A percentile compares a stretch with the other conserved stretches of the same genome.
Conservation (phyloP, 1,284 basidiomycete genomes). For the Trichosporon ovoides region DNA sequence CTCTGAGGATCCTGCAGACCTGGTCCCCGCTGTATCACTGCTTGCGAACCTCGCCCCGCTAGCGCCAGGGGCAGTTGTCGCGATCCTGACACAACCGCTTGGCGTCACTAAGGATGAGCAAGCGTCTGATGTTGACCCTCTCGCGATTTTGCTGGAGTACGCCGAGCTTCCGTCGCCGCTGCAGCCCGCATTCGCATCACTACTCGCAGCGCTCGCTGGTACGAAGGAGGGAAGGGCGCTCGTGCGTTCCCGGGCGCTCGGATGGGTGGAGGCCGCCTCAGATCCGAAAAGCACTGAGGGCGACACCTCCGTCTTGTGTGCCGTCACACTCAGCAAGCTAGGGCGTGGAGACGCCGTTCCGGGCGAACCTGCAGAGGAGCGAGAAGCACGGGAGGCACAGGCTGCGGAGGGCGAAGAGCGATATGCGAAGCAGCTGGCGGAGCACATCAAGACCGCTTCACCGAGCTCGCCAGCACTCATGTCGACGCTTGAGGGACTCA, state of each 20-base stretch:
- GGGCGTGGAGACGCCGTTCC: conserved; percentile 55
- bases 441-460: conserved; percentile 48
- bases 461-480: conserved; percentile 25
- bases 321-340: conserved; percentile 71
- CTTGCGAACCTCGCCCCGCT: conserved; percentile 32
- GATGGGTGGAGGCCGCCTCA: conserved; percentile 46
- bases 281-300: conserved; percentile 28
- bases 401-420: conserved; percentile 49
- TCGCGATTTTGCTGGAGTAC: conserved; percentile 37
- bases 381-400: conserved; percentile 18
- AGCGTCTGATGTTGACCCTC: conserved; percentile 20
- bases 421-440: conserved; percentile 58
- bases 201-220: conserved; percentile 66
- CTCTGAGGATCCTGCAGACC: conserved; percentile 4
- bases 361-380: conserved; percentile 51
- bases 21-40: conserved; percentile 21
- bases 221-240: conserved; percentile 64
- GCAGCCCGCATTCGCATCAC: conserved; percentile 57
- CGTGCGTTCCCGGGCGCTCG: conserved; percentile 53
- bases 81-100: conserved; percentile 25
- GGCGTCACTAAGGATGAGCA: conserved; percentile 10
- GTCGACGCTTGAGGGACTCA: conserved; percentile 76
- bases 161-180: conserved; percentile 39
- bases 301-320: conserved; percentile 53
- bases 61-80: conserved; percentile 19